Evolutionary conservation across 1,284 basidiomycete species (phyloP).

Genomic region (Apiotrichum sp.): DNA sequence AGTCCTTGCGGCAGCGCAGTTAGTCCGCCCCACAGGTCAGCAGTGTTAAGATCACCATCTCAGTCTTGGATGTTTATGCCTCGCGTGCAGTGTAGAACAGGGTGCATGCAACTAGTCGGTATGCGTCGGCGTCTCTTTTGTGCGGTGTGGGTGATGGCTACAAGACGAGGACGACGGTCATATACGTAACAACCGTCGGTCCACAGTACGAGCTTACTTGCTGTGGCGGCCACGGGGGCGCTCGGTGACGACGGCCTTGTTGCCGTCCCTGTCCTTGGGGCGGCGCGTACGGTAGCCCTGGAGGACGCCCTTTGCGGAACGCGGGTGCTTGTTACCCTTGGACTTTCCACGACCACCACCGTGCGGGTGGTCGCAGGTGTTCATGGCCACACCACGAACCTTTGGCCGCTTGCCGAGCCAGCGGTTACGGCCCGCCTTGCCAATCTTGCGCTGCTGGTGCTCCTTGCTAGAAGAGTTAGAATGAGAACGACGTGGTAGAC

Average conservation of each 20-base stretch:
- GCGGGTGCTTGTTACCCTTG: conserved; percentile 89
- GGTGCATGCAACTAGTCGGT: conserved; percentile 16
- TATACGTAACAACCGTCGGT: not conserved
- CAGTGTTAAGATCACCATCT: too few species aligned
- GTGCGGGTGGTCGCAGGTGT: conserved; percentile 92
- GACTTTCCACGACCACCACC: conserved; percentile 97
- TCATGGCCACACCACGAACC: conserved; percentile 97
- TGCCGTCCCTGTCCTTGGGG: conserved; percentile 83
- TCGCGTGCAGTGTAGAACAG: conserved; percentile 2
- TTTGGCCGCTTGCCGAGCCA: conserved; percentile 84
- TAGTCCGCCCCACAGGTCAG: not conserved
- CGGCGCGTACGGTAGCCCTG: conserved; percentile 90
- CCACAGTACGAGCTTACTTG: not conserved
- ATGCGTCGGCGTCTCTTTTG: not conserved
- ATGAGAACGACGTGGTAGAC: too few species aligned
- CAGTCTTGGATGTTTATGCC: too few species aligned
- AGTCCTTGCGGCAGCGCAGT: not conserved
- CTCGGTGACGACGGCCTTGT: conserved; percentile 89
- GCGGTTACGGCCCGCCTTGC: conserved; percentile 84
- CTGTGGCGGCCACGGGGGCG: conserved; percentile 62
- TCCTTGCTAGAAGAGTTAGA: conserved; percentile 51
- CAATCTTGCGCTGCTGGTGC: conserved; percentile 76
- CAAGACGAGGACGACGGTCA: not conserved
- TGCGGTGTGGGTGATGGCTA: not conserved
- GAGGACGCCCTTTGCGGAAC: conserved; percentile 84